phyloP scores from a whole-genome alignment of 192 early-diverging fungal genomes.

The Coemansia sp. region DNA sequence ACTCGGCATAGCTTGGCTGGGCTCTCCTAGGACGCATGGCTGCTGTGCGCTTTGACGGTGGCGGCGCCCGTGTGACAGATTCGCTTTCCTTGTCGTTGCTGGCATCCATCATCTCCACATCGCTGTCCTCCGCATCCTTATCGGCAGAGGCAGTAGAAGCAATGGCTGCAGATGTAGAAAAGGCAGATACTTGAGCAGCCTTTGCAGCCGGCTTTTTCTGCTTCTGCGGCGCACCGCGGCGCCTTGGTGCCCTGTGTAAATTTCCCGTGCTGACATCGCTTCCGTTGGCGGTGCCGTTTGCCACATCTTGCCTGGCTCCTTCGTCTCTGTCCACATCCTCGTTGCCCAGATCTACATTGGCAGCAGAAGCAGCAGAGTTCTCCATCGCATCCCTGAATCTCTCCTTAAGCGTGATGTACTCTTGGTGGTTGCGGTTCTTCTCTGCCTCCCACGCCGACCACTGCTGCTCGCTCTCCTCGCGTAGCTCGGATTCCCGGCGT shows the following conservation, averaged over 20 bases:
- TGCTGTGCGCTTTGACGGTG: constrained; percentile 4
- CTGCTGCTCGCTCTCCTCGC: constrained; percentile 47
- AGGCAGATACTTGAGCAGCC: not conserved
- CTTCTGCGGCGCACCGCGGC: constrained; percentile 8
- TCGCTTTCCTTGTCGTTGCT: constrained; percentile 3
- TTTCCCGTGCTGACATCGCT: not conserved
- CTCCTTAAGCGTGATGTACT: constrained; percentile 39
- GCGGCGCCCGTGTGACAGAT: constrained; percentile 1
- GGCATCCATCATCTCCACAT: constrained; percentile 8
- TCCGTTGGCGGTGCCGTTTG: not conserved
- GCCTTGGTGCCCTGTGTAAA: not conserved
- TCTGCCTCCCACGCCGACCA: constrained; percentile 49
- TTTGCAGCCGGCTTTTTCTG: not conserved
- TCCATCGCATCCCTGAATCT: constrained; percentile 43
- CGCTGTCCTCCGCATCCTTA: constrained; percentile 3
- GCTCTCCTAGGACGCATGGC: constrained; percentile 11
- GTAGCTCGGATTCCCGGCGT: constrained; percentile 45
- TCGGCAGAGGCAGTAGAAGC: not conserved
- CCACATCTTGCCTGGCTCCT: not conserved
- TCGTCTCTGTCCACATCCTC: constrained; percentile 10
- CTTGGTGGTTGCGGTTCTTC: constrained; percentile 41
- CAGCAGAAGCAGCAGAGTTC: constrained; percentile 28
- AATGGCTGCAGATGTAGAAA: not conserved
- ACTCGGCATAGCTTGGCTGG: constrained; percentile 34
- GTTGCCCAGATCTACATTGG: constrained; percentile 29